Percentiles rank a stretch among this genome's conserved stretches.
phyloP scores from a whole-genome alignment of 192 early-diverging fungal species.

The Backusella sp. region DNA sequence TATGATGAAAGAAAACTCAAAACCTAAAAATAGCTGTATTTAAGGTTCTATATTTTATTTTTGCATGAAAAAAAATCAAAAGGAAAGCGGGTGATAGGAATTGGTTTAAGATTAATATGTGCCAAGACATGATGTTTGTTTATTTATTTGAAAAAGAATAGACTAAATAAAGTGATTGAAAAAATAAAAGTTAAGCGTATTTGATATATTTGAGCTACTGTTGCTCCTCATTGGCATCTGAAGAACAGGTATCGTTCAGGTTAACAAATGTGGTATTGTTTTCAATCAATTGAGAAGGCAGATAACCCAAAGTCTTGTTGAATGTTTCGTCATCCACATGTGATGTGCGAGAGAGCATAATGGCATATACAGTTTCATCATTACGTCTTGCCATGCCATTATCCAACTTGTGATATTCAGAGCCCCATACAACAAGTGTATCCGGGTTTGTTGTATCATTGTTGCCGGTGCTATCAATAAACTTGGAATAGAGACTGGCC shows the following conservation, averaged over 20 bases:
- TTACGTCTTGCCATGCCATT: background rate
- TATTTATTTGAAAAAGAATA: background rate
- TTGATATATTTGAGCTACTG: background rate
- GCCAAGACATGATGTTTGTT: too few relatives aligned
- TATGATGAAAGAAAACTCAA: too few relatives aligned
- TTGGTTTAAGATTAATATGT: too few relatives aligned
- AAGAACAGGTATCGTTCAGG: background rate
- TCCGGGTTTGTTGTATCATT: background rate
- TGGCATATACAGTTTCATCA: background rate
- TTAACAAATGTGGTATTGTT: background rate
- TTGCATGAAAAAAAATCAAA: too few relatives aligned
- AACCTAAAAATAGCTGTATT: too few relatives aligned
- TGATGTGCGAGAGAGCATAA: background rate
- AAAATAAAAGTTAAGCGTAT: too few relatives aligned
- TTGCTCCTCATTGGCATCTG: background rate
- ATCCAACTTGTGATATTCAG: background rate
- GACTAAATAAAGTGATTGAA: background rate
- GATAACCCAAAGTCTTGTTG: background rate
- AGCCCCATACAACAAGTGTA: background rate
- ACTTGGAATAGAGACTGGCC: background rate
- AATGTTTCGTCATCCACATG: slow-evolving; percentile 3
- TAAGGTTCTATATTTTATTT: too few relatives aligned
- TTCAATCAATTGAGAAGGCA: background rate
- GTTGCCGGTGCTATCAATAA: background rate
- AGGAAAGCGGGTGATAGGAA: too few relatives aligned